Percentiles rank a stretch among this genome's conserved stretches.
phyloP scores from a whole-genome alignment of 768 basidiomycete genomes.

The Hysterangium stoloniferum region DNA sequence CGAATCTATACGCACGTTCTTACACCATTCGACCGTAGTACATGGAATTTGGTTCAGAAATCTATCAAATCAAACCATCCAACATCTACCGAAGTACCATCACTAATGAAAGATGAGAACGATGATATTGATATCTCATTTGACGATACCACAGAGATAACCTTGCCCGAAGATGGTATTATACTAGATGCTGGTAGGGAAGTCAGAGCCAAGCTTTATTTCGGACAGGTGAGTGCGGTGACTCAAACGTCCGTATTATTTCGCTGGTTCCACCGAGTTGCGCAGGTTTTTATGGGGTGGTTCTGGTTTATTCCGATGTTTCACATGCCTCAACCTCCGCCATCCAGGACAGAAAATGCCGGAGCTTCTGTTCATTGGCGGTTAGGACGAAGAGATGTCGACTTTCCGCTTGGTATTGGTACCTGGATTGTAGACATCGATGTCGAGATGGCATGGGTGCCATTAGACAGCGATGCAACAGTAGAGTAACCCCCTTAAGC shows the following conservation, averaged over 20 bases:
- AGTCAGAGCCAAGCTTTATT: slow-evolving; percentile 62
- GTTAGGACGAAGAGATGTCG: slow-evolving; percentile 48
- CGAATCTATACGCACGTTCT: slow-evolving; percentile 13
- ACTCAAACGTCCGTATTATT: neutral
- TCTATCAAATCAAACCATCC: slow-evolving; percentile 23
- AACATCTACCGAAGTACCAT: neutral
- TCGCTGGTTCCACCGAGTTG: slow-evolving; percentile 14
- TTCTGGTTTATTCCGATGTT: slow-evolving; percentile 81
- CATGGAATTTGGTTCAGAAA: slow-evolving; percentile 16
- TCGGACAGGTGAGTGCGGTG: slow-evolving; percentile 47
- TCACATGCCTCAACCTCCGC: slow-evolving; percentile 54
- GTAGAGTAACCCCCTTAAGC: neutral
- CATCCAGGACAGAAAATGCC: slow-evolving; percentile 15
- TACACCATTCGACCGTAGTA: slow-evolving; percentile 11
- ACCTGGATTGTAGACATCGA: slow-evolving; percentile 56
- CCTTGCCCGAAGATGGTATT: slow-evolving; percentile 31
- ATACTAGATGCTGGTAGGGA: slow-evolving; percentile 61
- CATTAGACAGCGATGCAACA: neutral
- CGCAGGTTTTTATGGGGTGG: slow-evolving; percentile 74
- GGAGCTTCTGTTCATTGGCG: slow-evolving; percentile 8
- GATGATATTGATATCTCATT: neutral
- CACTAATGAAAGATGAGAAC: slow-evolving; percentile 9
- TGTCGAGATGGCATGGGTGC: slow-evolving; percentile 47
- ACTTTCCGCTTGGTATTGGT: slow-evolving; percentile 74
- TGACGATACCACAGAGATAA: neutral